Conservation (phyloP, 2,329 filamentous ascomycete species). For the Hymenoscyphus scutula region DNA sequence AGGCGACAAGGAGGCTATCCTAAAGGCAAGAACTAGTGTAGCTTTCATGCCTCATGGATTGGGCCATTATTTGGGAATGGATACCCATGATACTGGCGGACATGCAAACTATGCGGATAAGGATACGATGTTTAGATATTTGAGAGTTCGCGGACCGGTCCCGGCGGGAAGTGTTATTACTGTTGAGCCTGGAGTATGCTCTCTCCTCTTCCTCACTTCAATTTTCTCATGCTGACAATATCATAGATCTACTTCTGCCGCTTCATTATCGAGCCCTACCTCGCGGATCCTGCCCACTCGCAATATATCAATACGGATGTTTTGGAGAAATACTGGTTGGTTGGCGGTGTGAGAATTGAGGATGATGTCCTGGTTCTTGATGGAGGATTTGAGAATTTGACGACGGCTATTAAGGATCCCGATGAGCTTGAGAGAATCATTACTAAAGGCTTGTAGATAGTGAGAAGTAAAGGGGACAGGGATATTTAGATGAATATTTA, state of each 20-base stretch:
- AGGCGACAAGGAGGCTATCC: slow-evolving; percentile 67
- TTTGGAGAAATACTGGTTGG: slow-evolving; percentile 77
- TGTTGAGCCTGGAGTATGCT: slow-evolving; percentile 82
- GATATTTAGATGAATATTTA: background rate
- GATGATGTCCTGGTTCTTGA: slow-evolving; percentile 73
- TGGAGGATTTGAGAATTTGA: slow-evolving; percentile 69
- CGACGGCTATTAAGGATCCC: slow-evolving; percentile 67
- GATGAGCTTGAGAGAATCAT: slow-evolving; percentile 52
- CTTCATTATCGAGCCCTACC: slow-evolving; percentile 81
- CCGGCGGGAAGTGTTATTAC: slow-evolving; percentile 84
- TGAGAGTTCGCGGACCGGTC: slow-evolving; percentile 73
- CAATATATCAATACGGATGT: slow-evolving; percentile 75
- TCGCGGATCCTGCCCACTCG: slow-evolving; percentile 67
- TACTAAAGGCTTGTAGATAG: slow-evolving; percentile 17
- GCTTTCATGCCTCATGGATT: slow-evolving; percentile 92
- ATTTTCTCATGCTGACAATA: slow-evolving; percentile 3
- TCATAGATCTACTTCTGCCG: slow-evolving; percentile 79
- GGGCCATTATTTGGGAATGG: slow-evolving; percentile 88
- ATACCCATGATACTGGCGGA: slow-evolving; percentile 84
- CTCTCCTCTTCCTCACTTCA: background rate
- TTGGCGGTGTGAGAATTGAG: slow-evolving; percentile 70
- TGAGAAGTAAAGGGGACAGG: background rate
- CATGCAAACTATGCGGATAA: slow-evolving; percentile 74
- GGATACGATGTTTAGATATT: slow-evolving; percentile 82
- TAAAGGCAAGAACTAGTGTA: slow-evolving; percentile 74